Conservation (phyloP, 2,329 filamentous ascomycete species). For the Sporothrix protearum region DNA sequence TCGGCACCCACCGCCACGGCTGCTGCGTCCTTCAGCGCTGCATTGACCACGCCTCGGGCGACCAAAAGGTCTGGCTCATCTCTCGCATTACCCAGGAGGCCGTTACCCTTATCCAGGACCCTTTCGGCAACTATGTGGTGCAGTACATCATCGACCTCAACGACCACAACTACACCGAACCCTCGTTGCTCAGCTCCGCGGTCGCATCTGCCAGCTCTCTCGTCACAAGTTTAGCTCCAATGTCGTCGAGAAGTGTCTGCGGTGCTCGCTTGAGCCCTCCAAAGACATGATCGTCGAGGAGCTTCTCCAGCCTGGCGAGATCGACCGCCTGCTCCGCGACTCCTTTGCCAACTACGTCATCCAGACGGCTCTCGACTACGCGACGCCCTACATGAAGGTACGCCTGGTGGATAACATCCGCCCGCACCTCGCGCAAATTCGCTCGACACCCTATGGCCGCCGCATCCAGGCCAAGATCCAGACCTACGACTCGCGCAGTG, state of each 20-base stretch:
- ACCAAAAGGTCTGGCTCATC: constrained; percentile 85
- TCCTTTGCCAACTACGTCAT: constrained; percentile 97
- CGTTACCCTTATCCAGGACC: constrained; percentile 87
- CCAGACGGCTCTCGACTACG: constrained; percentile 88
- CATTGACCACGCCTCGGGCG: constrained; percentile 90
- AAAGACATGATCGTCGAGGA: constrained; percentile 83
- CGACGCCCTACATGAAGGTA: constrained; percentile 67
- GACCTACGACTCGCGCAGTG: constrained; percentile 49
- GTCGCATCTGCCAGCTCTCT: constrained; percentile 67
- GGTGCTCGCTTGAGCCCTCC: constrained; percentile 70
- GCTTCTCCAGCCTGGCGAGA: constrained; percentile 68
- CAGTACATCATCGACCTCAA: constrained; percentile 97
- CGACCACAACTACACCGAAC: constrained; percentile 82
- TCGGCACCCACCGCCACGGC: constrained; percentile 94
- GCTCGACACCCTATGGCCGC: constrained; percentile 88
- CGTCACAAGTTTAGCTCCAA: constrained; percentile 99
- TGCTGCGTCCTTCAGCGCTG: constrained; percentile 98
- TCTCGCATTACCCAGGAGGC: constrained; percentile 82
- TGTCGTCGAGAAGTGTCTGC: constrained; percentile 93
- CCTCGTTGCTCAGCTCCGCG: constrained; percentile 74
- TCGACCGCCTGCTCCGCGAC: constrained; percentile 85
- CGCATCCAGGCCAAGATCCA: constrained; percentile 88
- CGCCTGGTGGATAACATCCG: constrained; percentile 80
- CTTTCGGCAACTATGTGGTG: constrained; percentile 97
- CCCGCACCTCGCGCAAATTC: constrained; percentile 77